Percentiles rank a stretch among this genome's conserved stretches.
These are phyloP conservation scores for Dissophora globulifera DNA, from an alignment of 192 early-diverging fungal genomes.

Conservation along the genomic window DNA sequence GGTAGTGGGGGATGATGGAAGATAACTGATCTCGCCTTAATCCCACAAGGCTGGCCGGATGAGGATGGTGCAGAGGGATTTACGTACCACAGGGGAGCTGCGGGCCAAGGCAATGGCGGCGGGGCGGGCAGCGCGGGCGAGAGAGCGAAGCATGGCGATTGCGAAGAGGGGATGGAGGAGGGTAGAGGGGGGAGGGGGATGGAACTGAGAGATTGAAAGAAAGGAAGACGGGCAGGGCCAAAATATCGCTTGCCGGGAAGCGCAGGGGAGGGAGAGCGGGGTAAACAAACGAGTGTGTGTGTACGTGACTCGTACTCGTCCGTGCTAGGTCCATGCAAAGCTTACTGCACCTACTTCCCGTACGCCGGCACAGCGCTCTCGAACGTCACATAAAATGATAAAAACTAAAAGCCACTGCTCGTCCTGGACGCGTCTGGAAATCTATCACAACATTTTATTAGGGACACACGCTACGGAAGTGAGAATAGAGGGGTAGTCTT, in stretches of 20 bases:
- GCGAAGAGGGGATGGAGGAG: background rate
- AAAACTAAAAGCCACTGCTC: background rate
- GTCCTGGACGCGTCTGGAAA: background rate
- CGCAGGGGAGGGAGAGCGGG: too few species aligned
- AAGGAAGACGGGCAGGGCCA: conserved; percentile 1
- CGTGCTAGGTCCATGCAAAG: too few species aligned
- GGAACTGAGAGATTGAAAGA: conserved; percentile 29
- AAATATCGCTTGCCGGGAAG: too few species aligned
- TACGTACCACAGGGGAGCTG: conserved; percentile 60
- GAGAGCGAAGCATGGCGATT: conserved; percentile 51
- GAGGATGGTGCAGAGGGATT: conserved; percentile 4
- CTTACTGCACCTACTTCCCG: too few species aligned
- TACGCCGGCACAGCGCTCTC: background rate
- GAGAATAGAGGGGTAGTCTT: too few species aligned
- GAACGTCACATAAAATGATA: too few species aligned
- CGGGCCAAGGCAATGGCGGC: conserved; percentile 59
- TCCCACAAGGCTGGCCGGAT: background rate
- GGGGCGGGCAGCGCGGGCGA: conserved; percentile 61
- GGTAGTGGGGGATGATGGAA: background rate
- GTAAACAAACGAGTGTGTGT: too few species aligned
- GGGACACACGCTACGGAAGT: too few species aligned
- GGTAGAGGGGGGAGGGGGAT: conserved; percentile 29
- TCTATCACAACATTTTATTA: background rate
- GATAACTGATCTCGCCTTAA: background rate
- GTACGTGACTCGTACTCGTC: too few species aligned